Evolutionary conservation across 179 eudicot genomes (phyloP).

Genomic region (Actinidia chinensis): DNA sequence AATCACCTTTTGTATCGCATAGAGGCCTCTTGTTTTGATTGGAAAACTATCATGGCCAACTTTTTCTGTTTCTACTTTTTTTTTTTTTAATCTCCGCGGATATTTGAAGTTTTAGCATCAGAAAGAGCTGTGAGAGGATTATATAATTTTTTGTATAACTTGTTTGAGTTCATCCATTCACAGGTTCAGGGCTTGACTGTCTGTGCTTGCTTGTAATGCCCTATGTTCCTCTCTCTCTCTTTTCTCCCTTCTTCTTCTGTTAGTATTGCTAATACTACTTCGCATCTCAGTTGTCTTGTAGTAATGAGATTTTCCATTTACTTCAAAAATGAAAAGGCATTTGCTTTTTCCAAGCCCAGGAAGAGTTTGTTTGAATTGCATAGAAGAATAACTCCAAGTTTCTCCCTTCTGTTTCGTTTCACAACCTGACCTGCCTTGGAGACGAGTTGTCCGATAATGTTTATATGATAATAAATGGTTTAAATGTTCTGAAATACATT

Average conservation of each 20-base stretch:
- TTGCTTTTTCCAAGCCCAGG: background rate
- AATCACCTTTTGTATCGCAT: background rate
- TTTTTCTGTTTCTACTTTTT: background rate
- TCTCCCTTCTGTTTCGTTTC: background rate
- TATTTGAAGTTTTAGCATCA: constrained; percentile 5
- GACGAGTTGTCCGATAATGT: background rate
- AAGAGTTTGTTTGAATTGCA: background rate
- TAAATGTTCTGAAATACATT: background rate
- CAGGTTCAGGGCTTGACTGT: background rate
- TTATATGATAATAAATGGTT: background rate
- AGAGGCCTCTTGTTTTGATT: background rate
- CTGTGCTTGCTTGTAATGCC: background rate
- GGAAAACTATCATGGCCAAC: background rate
- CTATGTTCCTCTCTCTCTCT: background rate
- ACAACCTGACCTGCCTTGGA: background rate
- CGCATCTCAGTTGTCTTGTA: background rate
- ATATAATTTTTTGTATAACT: background rate
- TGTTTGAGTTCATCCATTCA: background rate
- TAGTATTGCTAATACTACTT: background rate
- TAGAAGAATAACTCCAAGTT: constrained; percentile 1
- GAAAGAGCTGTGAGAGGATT: constrained; percentile 4
- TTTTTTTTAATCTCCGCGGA: background rate
- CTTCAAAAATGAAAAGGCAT: background rate
- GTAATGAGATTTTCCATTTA: background rate
- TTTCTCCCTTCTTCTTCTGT: background rate